Evolutionary conservation across 2,329 filamentous ascomycete species (phyloP).

Genomic region (Alternaria triticimaculans): DNA sequence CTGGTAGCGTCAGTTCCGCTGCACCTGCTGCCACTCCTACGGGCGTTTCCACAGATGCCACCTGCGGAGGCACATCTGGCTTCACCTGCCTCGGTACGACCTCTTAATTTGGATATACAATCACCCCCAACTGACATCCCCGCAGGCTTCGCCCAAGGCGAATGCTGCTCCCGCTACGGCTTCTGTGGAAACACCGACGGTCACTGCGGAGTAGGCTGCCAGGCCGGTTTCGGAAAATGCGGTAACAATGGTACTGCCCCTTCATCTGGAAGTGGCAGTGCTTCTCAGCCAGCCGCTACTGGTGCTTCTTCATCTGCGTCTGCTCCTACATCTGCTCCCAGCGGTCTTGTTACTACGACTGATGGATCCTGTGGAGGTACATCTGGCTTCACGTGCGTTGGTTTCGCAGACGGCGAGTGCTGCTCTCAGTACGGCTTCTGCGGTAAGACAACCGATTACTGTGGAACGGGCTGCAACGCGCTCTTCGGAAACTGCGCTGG

Average conservation of each 20-base stretch:
- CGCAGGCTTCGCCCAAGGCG: constrained; percentile 41
- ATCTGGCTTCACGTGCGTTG: constrained; percentile 20
- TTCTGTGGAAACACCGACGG: constrained; percentile 43
- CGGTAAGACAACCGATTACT: constrained; percentile 7
- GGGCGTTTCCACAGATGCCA: constrained; percentile 14
- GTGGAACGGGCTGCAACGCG: constrained; percentile 9
- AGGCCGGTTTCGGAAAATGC: constrained; percentile 33
- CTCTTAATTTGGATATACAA: background rate
- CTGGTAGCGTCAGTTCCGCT: constrained; percentile 9
- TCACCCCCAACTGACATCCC: background rate
- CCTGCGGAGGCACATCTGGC: constrained; percentile 27
- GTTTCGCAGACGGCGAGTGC: constrained; percentile 24
- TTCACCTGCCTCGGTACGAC: constrained; percentile 26
- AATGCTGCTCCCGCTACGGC: constrained; percentile 47
- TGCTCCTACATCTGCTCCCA: background rate
- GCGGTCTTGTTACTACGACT: constrained; percentile 7
- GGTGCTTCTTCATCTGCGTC: background rate
- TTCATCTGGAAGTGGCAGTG: background rate
- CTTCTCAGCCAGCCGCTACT: background rate
- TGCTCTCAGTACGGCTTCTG: constrained; percentile 27
- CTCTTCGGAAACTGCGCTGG: constrained; percentile 7
- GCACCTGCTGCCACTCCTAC: constrained; percentile 8
- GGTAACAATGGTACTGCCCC: constrained; percentile 1
- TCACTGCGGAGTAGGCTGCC: constrained; percentile 38
- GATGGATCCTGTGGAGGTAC: constrained; percentile 21